Evolutionary conservation across 1,139 yeast species (phyloP), one percentile per base, ranked within the genome.

Genomic region (Pichia sp.): DNA sequence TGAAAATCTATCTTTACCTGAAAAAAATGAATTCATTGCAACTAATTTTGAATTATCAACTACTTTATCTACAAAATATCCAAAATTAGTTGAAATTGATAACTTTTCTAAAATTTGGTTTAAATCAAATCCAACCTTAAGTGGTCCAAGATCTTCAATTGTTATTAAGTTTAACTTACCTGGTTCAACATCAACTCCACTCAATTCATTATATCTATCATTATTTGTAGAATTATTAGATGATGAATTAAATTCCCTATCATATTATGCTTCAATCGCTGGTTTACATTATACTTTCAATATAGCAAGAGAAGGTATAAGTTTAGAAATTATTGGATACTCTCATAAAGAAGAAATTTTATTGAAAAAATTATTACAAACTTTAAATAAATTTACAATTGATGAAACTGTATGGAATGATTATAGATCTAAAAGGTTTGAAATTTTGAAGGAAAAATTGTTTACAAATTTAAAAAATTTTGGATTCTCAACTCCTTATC

Each of bases 71-170:
- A 63, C 27, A 66, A 64, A 36, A n/a, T 63, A 57, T 46, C 90
- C 90, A 4, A 62, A 69, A 19, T 67, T 84, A 45, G 64, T 83
- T 49, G 68, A 71, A 55, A 67, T 73, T 31, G 70, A 71, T 46
- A 65, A 70, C 0, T 68, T 65, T 46, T 63, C 75, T 42, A 67
- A 75, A 61, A 73, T 89, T 39, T 93, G 99, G 99, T 89, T 76
- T 68, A 93, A 91, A 66, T 86, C 86, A 63, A 97, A 93, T 69
- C 96, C 93, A 60, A 81, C 84, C 47, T 88, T 93, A 64, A 81
- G 87, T 74, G 86, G 87, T 19, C 99, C 99, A 46, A 87, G 91
- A 68, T 95, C 95, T 1, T 74, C 80, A 47, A 79, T 89, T 34
- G 80, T 80, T 48, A 68, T 87, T 48, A 74, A 79, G 46, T 73